Evolutionary conservation across 1,139 yeast genomes (phyloP), one percentile per base, ranked within the genome.

Genomic region (Sugiyamaella japonica): DNA sequence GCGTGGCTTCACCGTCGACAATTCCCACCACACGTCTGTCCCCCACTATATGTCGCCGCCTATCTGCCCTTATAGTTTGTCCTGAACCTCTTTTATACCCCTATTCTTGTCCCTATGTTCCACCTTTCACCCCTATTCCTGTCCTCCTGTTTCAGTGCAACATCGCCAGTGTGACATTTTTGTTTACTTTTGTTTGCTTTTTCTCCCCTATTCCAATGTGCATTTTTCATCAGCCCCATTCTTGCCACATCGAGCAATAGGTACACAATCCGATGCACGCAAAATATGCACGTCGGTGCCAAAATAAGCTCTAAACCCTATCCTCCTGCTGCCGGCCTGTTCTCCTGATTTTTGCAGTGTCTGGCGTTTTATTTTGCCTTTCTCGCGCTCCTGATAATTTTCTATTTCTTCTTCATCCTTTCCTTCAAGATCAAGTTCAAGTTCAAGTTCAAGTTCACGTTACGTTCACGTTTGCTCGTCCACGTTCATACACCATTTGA

Each of bases 381-480:
- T 36, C 39, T 36, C 39, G 13, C 13, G 2, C 36, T 12, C n/a
- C 17, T 28, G 29, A 10, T 31, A 23, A 10, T 32, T 34, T 34
- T 34, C 13, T 17, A 9, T 47, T 37, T 47, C 29, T 29, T 40
- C 31, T 40, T 36, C 37, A 38, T 10, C 15, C 23, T 36, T 15
- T 23, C 25, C 23, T 41, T 16, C n/a, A n/a, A n/a, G 32, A 16
- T 25, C 15, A 38, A 8, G 6, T 48, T 16, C 13, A 16, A 13
- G 12, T 15, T 42, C n/a, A n/a, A n/a, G 32, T 31, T 25, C 15
- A 38, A 8, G 6, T 48, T 16, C 13, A 16, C 28, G 12, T 15
- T 42, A 9, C 16, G 20, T 29, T 43, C 13, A 34, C 38, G 50
- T 17, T 49, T n/a, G n/a, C 43, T 31, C 43, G 45, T 29, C 12